Percentiles rank a stretch among this genome's conserved stretches.
Evolutionary conservation across 768 basidiomycete genomes (phyloP).

Genomic region (Suillus bovinus): DNA sequence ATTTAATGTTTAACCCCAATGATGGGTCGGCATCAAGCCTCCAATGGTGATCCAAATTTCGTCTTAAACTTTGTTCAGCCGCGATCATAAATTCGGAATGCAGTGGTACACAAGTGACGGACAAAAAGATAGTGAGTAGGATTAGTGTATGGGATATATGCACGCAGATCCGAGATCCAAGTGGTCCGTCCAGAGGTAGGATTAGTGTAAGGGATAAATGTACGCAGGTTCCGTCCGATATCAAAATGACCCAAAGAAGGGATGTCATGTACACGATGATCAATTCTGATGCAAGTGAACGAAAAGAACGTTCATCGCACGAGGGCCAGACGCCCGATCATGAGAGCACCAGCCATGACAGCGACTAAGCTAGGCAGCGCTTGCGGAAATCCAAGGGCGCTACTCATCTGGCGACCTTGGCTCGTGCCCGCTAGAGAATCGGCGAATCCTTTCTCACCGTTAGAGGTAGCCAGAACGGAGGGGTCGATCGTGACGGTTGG

Average conservation of each 20-base stretch:
- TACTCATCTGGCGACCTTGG: constrained; percentile 4
- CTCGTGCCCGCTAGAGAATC: constrained; percentile 16
- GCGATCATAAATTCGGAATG: neutral
- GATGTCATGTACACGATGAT: too few species aligned
- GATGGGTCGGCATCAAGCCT: neutral
- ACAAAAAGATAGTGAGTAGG: neutral
- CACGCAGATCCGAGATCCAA: neutral
- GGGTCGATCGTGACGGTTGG: constrained; percentile 55
- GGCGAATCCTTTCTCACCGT: constrained; percentile 47
- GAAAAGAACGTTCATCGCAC: constrained; percentile 2
- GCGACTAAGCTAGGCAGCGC: constrained; percentile 15
- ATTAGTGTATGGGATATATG: neutral
- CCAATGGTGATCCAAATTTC: neutral
- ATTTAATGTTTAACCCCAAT: too few species aligned
- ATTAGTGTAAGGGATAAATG: too few species aligned
- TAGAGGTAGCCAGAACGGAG: constrained; percentile 58
- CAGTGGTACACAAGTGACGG: too few species aligned
- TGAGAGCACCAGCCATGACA: constrained; percentile 19
- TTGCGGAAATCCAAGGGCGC: constrained; percentile 11
- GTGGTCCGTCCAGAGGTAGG: too few species aligned
- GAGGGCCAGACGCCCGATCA: constrained; percentile 11
- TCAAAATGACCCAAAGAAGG: too few species aligned
- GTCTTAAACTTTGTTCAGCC: neutral
- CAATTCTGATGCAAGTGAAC: constrained; percentile 9
- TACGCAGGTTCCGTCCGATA: too few species aligned